Evolutionary conservation across 2,329 filamentous ascomycete genomes (phyloP).

Genomic region (Knufia petricola): DNA sequence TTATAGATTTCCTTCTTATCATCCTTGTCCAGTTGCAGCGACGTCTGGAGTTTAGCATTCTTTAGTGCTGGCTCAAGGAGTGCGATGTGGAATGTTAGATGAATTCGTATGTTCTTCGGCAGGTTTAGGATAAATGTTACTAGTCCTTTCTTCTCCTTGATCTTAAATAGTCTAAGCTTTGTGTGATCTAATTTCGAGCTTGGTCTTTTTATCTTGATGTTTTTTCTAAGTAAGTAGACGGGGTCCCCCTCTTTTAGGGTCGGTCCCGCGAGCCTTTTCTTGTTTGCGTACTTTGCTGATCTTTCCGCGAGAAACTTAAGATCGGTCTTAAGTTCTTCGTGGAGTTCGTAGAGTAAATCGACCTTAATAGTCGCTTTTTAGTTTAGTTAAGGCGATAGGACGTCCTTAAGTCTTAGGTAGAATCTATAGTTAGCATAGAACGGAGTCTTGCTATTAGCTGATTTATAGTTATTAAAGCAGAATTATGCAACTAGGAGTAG

Average conservation of each 20-base stretch:
- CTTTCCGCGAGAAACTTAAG: slow-evolving; percentile 7
- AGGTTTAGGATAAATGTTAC: slow-evolving; percentile 9
- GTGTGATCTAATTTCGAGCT: slow-evolving; percentile 11
- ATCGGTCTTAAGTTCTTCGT: slow-evolving; percentile 8
- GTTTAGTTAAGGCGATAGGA: background rate
- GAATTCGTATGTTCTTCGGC: slow-evolving; percentile 10
- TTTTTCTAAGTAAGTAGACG: slow-evolving; percentile 12
- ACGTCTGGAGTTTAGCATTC: slow-evolving; percentile 1
- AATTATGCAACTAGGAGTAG: background rate
- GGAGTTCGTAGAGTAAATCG: background rate
- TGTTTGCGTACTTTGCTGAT: slow-evolving; percentile 8
- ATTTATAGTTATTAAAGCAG: slow-evolving; percentile 6
- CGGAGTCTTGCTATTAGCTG: slow-evolving; percentile 4
- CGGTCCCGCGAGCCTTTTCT: slow-evolving; percentile 10
- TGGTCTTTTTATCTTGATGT: slow-evolving; percentile 14
- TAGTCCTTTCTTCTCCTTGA: slow-evolving; percentile 10
- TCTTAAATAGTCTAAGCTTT: slow-evolving; percentile 11
- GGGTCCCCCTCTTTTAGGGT: slow-evolving; percentile 2
- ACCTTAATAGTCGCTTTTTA: slow-evolving; percentile 6
- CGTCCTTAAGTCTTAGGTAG: background rate
- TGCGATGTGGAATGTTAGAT: slow-evolving; percentile 10
- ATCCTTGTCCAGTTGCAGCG: background rate
- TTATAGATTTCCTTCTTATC: slow-evolving; percentile 4
- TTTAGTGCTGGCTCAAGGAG: slow-evolving; percentile 7
- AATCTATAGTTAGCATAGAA: slow-evolving; percentile 13